Evolutionary conservation across 306 rosid species (phyloP).

Genomic region (Cucumis cinereus): DNA sequence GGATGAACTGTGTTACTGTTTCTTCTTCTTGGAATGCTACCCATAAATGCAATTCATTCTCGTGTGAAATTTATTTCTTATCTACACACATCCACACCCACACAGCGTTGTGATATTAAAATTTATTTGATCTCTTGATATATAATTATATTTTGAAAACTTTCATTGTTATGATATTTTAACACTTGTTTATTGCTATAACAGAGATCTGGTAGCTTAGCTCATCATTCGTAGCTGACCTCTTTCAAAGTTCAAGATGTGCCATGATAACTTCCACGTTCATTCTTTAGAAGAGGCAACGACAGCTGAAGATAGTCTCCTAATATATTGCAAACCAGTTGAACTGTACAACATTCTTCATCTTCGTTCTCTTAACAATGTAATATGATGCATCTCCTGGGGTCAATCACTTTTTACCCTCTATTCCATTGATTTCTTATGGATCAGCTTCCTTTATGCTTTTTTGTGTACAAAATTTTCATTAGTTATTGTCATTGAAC

Average conservation of each 20-base stretch:
- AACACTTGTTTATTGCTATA: neutral
- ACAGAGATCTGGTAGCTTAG: conserved; percentile 4
- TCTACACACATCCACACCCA: neutral
- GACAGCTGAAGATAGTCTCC: conserved; percentile 72
- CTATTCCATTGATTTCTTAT: neutral
- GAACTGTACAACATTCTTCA: conserved; percentile 89
- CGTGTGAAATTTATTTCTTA: neutral
- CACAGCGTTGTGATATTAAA: neutral
- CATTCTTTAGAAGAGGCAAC: conserved; percentile 59
- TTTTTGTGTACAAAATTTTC: neutral
- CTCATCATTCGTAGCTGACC: neutral
- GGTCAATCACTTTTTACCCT: neutral
- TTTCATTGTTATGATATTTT: neutral
- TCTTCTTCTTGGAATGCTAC: neutral
- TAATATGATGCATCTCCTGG: conserved; percentile 17
- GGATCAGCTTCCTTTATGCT: neutral
- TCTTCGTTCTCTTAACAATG: conserved; percentile 67
- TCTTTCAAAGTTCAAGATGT: conserved; percentile 37
- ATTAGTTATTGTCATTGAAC: neutral
- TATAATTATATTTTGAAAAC: neutral
- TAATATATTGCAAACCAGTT: conserved; percentile 90
- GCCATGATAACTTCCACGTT: conserved; percentile 54
- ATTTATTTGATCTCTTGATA: neutral
- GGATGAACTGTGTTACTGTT: neutral
- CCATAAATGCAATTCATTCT: neutral